Base-by-base conservation (phyloP, 208 protist species). In the Herpetomonas tarakana region DNA sequence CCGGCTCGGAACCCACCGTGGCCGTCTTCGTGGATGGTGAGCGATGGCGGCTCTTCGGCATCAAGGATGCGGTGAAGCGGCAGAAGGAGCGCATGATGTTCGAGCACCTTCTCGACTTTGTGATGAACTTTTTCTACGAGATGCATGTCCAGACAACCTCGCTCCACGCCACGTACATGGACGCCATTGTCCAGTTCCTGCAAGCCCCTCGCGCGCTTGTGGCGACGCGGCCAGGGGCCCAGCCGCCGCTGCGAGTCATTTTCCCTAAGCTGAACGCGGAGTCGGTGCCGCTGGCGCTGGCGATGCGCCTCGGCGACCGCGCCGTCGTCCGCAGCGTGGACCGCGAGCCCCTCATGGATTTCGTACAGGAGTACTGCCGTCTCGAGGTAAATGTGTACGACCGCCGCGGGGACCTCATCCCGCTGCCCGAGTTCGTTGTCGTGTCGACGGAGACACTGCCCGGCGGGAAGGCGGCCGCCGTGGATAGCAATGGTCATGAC, bases 101-200 rank as follows among this genome's bases (percentile, higher is more conserved):
- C 53, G 60, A 69, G 46, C 56, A 70, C 26, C 56, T 91, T 21
- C 58, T 78, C 9, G 82, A 92, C 41, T 94, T 94, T 66, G 71
- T 88, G 27, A 87, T 84, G 66, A 65, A 55, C 50, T 91, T 94
- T 55, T 87, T 91, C 65, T 77, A 85, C 62, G 74, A 88, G 24
- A 59, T 61, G 45, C 61, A 74, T 29, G 58, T 51, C 26, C 53
- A 68, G 28, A 72, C 70, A 0, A 73, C 45, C 50, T 69, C 76
- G 25, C 39, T 82, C 27, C 50, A 70, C 24, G 59, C 38, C 18
- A 66, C 62, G 30, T 41, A 61, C 29, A 52, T 67, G 60, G 52
- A 77, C 19, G 67, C 62, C 52, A 47, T 91, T 18, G 41, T 91
- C n/a, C 25, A 58, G 11, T 87, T 76, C 66, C 68, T 93, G 45